A percentile compares a stretch with the other conserved stretches of the same genome.
phyloP scores from a whole-genome alignment of 345 rosid genomes.

The Balakata baccata region DNA sequence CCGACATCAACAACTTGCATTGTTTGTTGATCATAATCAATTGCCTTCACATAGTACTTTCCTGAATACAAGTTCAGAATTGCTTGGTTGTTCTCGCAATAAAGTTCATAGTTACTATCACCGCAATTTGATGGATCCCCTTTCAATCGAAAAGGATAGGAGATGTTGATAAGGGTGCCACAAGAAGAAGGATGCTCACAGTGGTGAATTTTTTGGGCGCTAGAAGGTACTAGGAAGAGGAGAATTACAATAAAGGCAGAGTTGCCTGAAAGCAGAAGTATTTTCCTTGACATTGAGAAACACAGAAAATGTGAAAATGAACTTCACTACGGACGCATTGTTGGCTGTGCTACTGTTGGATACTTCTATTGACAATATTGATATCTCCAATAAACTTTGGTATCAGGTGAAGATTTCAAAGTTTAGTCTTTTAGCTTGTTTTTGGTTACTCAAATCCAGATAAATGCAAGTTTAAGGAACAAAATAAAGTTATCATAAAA shows the following conservation, averaged over 20 bases:
- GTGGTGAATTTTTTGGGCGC: not conserved
- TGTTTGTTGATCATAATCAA: constrained; percentile 10
- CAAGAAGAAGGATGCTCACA: constrained; percentile 13
- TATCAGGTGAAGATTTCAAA: too few species aligned
- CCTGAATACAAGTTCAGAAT: constrained; percentile 6
- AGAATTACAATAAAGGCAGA: not conserved
- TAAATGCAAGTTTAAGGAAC: too few species aligned
- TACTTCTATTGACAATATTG: too few species aligned
- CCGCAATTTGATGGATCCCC: constrained; percentile 12
- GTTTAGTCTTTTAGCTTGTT: too few species aligned
- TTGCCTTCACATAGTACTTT: constrained; percentile 10
- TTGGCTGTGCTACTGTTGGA: not conserved
- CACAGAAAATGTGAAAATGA: not conserved
- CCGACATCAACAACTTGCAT: constrained; percentile 11
- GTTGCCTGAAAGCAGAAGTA: not conserved
- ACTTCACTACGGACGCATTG: not conserved
- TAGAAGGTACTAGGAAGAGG: not conserved
- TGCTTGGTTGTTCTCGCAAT: constrained; percentile 8
- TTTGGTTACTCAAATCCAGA: not conserved
- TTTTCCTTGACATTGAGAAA: too few species aligned
- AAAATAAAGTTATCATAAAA: too few species aligned
- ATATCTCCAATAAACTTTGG: too few species aligned
- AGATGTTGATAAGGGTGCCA: not conserved
- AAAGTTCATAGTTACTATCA: not conserved
- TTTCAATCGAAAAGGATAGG: not conserved